Percentiles rank a stretch among this genome's conserved stretches.
Conservation (phyloP, 179 eudicot species). For the Carnegiea gigantea region DNA sequence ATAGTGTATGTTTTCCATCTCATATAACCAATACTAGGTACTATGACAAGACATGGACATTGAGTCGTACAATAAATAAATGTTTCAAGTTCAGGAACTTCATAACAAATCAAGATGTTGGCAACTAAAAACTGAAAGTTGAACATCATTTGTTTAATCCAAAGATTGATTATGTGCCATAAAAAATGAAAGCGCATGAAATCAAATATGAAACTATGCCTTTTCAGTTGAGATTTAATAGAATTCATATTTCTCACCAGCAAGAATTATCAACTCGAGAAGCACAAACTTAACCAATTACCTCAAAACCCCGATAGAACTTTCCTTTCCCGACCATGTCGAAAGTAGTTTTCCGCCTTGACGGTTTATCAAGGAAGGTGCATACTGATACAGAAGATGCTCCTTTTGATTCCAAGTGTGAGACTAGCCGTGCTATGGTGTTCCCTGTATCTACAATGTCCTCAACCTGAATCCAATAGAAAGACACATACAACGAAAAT, state of each 20-base stretch:
- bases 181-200: no score
- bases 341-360: constrained; percentile 56
- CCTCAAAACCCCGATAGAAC: constrained; percentile 83
- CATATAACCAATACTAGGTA: not conserved
- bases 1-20: not conserved
- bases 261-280: not conserved
- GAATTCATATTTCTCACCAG: not conserved
- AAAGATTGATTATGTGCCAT: no score
- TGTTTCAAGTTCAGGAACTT: not conserved
- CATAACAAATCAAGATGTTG: not conserved
- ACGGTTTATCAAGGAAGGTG: constrained; percentile 79
- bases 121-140: not conserved
- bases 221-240: not conserved
- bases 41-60: not conserved
- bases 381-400: constrained; percentile 81
- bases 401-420: constrained; percentile 65
- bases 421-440: constrained; percentile 56
- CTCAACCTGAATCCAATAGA: constrained; percentile 57
- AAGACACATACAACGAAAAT: not conserved
- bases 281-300: constrained; percentile 20
- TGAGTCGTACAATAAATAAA: not conserved
- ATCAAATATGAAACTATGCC: not conserved
- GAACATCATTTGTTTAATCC: not conserved
- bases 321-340: constrained; percentile 72
- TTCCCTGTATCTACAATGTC: constrained; percentile 91